Conservation (phyloP, 2,329 filamentous ascomycete genomes). For the Paramyrothecium sp. region DNA sequence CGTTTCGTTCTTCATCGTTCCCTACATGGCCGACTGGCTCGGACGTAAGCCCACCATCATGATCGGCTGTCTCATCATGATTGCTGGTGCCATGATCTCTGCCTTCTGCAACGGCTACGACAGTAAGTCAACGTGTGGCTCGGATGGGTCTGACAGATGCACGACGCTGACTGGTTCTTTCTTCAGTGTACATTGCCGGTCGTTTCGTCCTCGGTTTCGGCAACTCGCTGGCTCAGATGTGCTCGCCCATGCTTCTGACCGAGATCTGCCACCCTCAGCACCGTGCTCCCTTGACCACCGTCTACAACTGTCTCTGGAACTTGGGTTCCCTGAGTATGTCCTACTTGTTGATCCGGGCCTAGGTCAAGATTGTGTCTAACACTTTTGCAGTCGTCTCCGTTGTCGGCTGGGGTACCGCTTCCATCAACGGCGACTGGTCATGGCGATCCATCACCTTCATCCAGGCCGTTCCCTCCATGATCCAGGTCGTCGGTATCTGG, state of each 20-base stretch:
- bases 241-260: slow-evolving; percentile 61
- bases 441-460: slow-evolving; percentile 67
- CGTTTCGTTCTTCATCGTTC: slow-evolving; percentile 43
- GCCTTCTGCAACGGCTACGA: slow-evolving; percentile 41
- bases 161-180: background rate
- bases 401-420: slow-evolving; percentile 62
- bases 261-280: slow-evolving; percentile 70
- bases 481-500: slow-evolving; percentile 66
- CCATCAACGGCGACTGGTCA: slow-evolving; percentile 59
- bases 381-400: slow-evolving; percentile 48
- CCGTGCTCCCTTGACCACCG: slow-evolving; percentile 60
- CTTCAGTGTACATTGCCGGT: slow-evolving; percentile 36
- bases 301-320: slow-evolving; percentile 71
- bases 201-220: slow-evolving; percentile 58
- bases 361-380: background rate
- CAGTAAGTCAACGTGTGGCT: slow-evolving; percentile 31
- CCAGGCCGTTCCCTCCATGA: slow-evolving; percentile 58
- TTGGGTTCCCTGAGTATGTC: slow-evolving; percentile 45
- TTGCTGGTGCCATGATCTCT: slow-evolving; percentile 39
- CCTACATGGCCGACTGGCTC: slow-evolving; percentile 41
- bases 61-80: slow-evolving; percentile 43
- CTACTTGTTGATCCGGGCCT: background rate
- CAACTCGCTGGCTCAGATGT: slow-evolving; percentile 62
- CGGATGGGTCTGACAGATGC: background rate
- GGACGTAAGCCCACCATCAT: slow-evolving; percentile 44